Conservation (phyloP, 495 filamentous ascomycete species). For the Bathelium albidoporum region DNA sequence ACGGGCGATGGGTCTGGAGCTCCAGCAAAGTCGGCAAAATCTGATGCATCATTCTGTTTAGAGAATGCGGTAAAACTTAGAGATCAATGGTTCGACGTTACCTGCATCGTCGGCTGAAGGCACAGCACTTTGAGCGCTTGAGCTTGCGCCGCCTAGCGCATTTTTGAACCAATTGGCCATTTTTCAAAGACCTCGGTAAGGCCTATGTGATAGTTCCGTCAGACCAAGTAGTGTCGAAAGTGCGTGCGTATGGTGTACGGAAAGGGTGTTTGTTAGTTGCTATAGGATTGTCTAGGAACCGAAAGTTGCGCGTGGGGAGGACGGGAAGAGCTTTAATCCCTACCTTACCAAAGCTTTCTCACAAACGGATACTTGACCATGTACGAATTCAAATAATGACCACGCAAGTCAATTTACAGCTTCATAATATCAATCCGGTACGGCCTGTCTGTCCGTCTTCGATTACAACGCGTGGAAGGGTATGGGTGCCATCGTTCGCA, state of each 20-base stretch:
- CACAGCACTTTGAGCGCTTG: constrained; percentile 4
- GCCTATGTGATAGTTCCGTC: no score
- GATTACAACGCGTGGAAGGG: no score
- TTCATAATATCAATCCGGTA: no score
- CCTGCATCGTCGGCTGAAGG: constrained; percentile 19
- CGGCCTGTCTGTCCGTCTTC: no score
- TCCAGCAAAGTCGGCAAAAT: constrained; percentile 42
- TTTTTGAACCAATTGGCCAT: not conserved
- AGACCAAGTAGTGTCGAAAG: not conserved
- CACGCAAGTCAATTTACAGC: no score
- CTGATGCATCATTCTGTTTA: constrained; percentile 20
- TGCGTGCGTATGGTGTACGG: no score
- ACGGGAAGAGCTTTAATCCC: not conserved
- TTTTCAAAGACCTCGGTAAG: no score
- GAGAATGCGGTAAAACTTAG: not conserved
- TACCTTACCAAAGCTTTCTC: not conserved
- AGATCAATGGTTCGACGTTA: constrained; percentile 4
- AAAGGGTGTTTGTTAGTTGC: no score
- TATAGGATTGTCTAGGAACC: no score
- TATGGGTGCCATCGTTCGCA: no score
- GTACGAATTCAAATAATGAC: no score
- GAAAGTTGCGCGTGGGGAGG: not conserved
- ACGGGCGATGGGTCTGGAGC: constrained; percentile 29
- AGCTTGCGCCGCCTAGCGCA: not conserved
- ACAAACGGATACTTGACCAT: no score